Conservation (phyloP, 192 early-diverging fungal species). For the Backusella morwellensis region DNA sequence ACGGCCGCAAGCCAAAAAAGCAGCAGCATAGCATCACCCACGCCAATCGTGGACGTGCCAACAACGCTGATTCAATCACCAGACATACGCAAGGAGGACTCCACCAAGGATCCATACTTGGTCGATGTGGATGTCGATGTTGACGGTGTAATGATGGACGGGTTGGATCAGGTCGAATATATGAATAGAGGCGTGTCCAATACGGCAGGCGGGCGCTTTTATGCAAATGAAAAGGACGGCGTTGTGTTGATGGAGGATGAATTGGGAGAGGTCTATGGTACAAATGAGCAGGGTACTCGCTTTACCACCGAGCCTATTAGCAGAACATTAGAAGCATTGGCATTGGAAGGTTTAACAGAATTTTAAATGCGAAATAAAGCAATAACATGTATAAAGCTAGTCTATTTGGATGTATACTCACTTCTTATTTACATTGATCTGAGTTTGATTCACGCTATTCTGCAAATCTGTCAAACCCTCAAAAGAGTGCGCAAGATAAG, state of each 20-base stretch:
- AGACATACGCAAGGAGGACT: not conserved
- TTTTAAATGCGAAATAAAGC: not conserved
- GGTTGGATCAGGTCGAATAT: conserved; percentile 25
- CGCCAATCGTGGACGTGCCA: not conserved
- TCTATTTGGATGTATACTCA: too few relatives aligned
- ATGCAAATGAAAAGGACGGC: conserved; percentile 21
- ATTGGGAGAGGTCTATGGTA: conserved; percentile 19
- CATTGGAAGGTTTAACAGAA: conserved; percentile 42
- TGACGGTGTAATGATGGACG: conserved; percentile 33
- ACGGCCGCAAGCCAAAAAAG: not conserved
- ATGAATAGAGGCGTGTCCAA: conserved; percentile 4
- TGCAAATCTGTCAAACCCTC: not conserved
- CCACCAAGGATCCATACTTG: conserved; percentile 20
- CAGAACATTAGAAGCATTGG: conserved; percentile 38
- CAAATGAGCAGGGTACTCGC: conserved; percentile 7
- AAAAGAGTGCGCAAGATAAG: not conserved
- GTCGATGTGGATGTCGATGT: conserved; percentile 33
- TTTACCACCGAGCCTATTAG: conserved; percentile 27
- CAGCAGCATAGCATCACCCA: not conserved
- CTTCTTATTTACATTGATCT: too few relatives aligned
- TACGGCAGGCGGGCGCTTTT: not conserved
- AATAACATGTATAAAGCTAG: not conserved
- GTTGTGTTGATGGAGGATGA: conserved; percentile 16
- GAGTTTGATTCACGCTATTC: too few relatives aligned
- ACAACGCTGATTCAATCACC: not conserved